Conservation (phyloP, 805 yeast species). For the Lachancea cidri region DNA sequence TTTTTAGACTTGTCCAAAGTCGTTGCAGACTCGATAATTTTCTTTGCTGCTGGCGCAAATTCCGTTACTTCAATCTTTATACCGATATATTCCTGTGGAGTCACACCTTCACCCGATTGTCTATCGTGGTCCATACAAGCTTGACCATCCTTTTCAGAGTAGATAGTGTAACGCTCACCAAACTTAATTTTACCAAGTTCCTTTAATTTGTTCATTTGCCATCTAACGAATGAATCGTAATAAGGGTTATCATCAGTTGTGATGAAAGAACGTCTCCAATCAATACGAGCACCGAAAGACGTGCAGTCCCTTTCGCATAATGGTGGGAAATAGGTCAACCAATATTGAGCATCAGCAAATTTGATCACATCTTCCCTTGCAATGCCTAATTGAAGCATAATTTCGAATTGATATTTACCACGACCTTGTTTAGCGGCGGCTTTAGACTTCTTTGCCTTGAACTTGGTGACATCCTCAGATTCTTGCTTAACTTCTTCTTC, state of each 20-base stretch:
- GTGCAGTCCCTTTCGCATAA: constrained; percentile 76
- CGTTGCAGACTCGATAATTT: constrained; percentile 28
- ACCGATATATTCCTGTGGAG: constrained; percentile 94
- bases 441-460: constrained; percentile 88
- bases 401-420: constrained; percentile 92
- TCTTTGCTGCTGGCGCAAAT: constrained; percentile 43
- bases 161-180: constrained; percentile 96
- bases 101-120: constrained; percentile 93
- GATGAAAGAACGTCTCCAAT: constrained; percentile 95
- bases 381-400: constrained; percentile 92
- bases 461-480: constrained; percentile 80
- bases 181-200: constrained; percentile 88
- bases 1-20: constrained; percentile 49
- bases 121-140: constrained; percentile 99
- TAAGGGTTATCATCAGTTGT: constrained; percentile 95
- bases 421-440: constrained; percentile 92
- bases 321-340: constrained; percentile 92
- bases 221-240: constrained; percentile 90
- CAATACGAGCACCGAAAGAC: constrained; percentile 85
- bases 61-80: constrained; percentile 76
- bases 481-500: constrained; percentile 35
- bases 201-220: constrained; percentile 91
- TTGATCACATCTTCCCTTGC: constrained; percentile 74
- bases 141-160: constrained; percentile 97
- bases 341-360: constrained; percentile 87